phyloP scores from a whole-genome alignment of 2,329 filamentous ascomycete genomes.

The Fusarium neocosmosporiellum region DNA sequence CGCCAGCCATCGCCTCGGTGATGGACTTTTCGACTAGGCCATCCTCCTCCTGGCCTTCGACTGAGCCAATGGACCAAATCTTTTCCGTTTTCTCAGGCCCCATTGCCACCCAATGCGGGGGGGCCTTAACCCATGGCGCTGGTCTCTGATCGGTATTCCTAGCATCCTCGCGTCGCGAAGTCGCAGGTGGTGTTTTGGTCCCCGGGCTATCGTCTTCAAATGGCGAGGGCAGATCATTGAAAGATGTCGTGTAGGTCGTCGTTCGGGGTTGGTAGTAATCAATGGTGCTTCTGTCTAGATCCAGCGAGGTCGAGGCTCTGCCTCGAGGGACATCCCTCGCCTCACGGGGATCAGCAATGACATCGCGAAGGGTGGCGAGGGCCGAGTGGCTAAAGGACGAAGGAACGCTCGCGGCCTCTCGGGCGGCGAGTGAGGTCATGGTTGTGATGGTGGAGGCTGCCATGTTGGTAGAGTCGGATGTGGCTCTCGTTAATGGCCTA shows the following conservation, averaged over 20 bases:
- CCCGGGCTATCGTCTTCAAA: constrained; percentile 36
- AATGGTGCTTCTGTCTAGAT: constrained; percentile 45
- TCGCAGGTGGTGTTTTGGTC: constrained; percentile 14
- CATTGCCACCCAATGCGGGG: constrained; percentile 57
- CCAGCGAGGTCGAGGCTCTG: constrained; percentile 49
- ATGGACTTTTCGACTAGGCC: constrained; percentile 75
- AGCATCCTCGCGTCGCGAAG: constrained; percentile 29
- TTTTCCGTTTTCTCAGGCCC: constrained; percentile 71
- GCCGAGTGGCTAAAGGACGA: constrained; percentile 48
- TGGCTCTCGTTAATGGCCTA: constrained; percentile 52
- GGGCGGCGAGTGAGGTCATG: constrained; percentile 42
- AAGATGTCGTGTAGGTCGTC: constrained; percentile 41
- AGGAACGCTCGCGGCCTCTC: constrained; percentile 47
- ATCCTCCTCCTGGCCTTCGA: constrained; percentile 60
- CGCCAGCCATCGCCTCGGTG: constrained; percentile 68
- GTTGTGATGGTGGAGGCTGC: constrained; percentile 49
- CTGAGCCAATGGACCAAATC: constrained; percentile 71
- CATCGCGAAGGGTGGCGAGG: constrained; percentile 50
- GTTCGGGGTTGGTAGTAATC: constrained; percentile 41
- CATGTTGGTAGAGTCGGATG: constrained; percentile 47
- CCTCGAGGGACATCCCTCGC: constrained; percentile 45
- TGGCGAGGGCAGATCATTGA: constrained; percentile 42
- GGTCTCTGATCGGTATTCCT: constrained; percentile 29
- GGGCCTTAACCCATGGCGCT: constrained; percentile 48
- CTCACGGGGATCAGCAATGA: constrained; percentile 51